Base-by-base conservation (phyloP, 2,329 filamentous ascomycete species). In the Fusarium luffae region DNA sequence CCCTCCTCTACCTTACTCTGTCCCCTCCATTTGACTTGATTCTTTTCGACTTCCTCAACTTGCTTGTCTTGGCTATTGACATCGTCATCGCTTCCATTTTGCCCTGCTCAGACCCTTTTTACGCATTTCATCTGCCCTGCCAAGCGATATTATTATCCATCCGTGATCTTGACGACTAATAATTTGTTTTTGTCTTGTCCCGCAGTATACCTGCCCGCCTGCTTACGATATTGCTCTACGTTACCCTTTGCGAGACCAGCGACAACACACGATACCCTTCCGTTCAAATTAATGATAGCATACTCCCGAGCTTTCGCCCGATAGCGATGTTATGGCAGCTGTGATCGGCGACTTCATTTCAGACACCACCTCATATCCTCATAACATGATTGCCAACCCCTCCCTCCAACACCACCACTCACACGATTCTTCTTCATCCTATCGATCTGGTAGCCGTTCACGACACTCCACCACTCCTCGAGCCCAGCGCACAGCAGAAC, bases 261-360 rank as follows among this genome's bases (percentile, higher is more conserved):
- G 67, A 67, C 66, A 52, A 51, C 61, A 60, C 47, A 62, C 65
- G 70, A 71, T 71, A 72, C 67, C 69, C 68, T 44, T 59, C 58
- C 49, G 57, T 71, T 61, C 61, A 55, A 60, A 43, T 54, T 71
- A 68, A 69, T 70, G 52, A 42, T 58, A 46, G 42, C 41, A 37
- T n/a, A 69, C 54, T 19, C 60, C 23, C 41, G 50, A 66, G 27
- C 54, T 59, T 42, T 46, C 59, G 51, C 63, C 37, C 54, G 51
- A 69, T 50, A 70, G 77, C 75, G 77, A 83, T 83, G 85, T 80
- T 82, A 90, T 90, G 88, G 88, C 88, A 77, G 84, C 88, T 81
- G 79, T 90, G 80, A 86, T 90, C 74, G 86, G 87, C 79, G 93
- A 95, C 84, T 90, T 90, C 83, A 89, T 90, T 82, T 87, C 92